Evolutionary conservation across 2,329 filamentous ascomycete species (phyloP), one percentile per base, ranked within the genome.

Genomic region (Monilinia laxa): DNA sequence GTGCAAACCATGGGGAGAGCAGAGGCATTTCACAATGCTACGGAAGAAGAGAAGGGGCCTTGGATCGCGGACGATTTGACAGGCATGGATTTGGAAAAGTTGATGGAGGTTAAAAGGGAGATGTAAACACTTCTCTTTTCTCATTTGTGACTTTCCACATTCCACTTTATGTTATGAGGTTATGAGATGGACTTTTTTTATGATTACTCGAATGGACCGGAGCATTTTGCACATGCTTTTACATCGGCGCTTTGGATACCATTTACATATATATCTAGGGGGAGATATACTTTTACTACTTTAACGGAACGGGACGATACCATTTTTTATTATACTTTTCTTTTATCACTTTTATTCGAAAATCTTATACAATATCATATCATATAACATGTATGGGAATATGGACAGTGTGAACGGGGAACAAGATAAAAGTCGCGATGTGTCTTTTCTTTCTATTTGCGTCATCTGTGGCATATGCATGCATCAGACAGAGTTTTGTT

Each of bases 1-100:
- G 87, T 97, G 62, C 90, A 95, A 81, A 97, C 93, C 2, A 78
- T 98, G 76, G 90, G 90, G 78, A 87, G 94, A 42, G 92, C 93
- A n/a, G 87, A 96, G 72, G 94, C 90, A 38, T 89, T 98, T 75
- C 88, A 89, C 72, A 84, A 83, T 69, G 90, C 93, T 6, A 94
- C 90, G 0, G 87, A 90, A 0, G 92, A 94, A 72, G 93, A 97
- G 82, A 93, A 92, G 78, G 94, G 93, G 1, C 85, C 88, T 10
- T 97, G 92, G 91, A 79, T 93, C 66, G 87, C 87, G 0, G 89
- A 93, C 70, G 90, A 92, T 75, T 85, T 88, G 4, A 86, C 83
- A 2, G 81, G 84, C 66, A 84, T 86, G 67, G 83, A 89, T 74
- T 76, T 87, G 68, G 81, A 84, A 76, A 81, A 84, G 75, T 85